Conservation (phyloP, 768 basidiomycete genomes). For the Paxillus involutus region DNA sequence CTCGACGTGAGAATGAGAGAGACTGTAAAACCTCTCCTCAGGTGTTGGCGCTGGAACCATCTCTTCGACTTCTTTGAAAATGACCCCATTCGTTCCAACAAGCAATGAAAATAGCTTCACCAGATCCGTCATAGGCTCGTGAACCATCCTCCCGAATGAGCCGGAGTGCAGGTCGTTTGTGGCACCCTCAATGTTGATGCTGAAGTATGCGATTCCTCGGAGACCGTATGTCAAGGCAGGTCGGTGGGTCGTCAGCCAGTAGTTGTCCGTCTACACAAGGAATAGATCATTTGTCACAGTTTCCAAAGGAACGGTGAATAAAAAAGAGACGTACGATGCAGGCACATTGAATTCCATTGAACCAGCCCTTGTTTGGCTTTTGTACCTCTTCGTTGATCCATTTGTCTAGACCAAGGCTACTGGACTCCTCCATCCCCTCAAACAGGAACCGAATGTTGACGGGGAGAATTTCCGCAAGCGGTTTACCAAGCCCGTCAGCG, state of each 20-base stretch:
- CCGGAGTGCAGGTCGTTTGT: constrained; percentile 87
- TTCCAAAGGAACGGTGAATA: not conserved
- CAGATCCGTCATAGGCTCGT: constrained; percentile 90
- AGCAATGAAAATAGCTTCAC: constrained; percentile 75
- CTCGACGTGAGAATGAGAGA: not conserved
- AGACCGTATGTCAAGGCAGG: constrained; percentile 81
- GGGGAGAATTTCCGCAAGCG: no score
- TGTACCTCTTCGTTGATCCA: constrained; percentile 70
- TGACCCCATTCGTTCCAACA: constrained; percentile 69
- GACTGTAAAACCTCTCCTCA: constrained; percentile 29
- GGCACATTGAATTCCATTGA: constrained; percentile 79
- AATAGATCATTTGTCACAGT: not conserved
- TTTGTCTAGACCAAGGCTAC: constrained; percentile 82
- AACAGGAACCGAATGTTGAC: no score
- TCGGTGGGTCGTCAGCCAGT: constrained; percentile 80
- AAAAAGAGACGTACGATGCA: constrained; percentile 64
- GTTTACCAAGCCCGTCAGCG: no score
- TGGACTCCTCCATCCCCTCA: no score
- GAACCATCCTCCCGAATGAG: constrained; percentile 71
- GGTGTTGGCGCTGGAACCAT: constrained; percentile 69
- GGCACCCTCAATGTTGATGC: constrained; percentile 75
- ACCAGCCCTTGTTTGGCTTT: constrained; percentile 61
- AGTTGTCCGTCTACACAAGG: constrained; percentile 71
- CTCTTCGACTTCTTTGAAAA: constrained; percentile 83
- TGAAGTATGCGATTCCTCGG: constrained; percentile 82